A percentile compares a stretch with the other conserved stretches of the same genome.
Conservation (phyloP, 257 asterid genomes). For the Solanum lycopersicoides region DNA sequence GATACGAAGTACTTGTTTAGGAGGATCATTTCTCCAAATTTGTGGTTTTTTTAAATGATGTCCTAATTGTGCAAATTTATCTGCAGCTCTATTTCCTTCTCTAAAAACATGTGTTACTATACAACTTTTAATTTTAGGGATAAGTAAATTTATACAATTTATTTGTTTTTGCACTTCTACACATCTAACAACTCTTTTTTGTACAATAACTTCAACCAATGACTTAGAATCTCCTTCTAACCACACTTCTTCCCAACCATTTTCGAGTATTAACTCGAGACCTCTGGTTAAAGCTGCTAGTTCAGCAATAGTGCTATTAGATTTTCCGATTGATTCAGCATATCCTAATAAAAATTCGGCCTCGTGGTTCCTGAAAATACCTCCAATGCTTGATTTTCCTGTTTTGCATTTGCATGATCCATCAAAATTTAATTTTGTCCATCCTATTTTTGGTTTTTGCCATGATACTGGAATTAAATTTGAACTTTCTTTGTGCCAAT, state of each 20-base stretch:
- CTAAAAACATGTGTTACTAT: constrained; percentile 44
- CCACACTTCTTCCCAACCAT: constrained; percentile 58
- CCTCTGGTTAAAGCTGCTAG: constrained; percentile 56
- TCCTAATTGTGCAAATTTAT: constrained; percentile 67
- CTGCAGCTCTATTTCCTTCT: constrained; percentile 72
- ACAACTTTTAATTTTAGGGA: constrained; percentile 36
- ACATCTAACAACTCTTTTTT: constrained; percentile 27
- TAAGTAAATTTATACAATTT: constrained; percentile 24
- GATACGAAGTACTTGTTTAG: constrained; percentile 28
- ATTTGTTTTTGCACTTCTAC: constrained; percentile 31
- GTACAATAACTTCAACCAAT: constrained; percentile 34
- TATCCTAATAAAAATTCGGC: constrained; percentile 62
- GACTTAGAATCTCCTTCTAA: constrained; percentile 74
- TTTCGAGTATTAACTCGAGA: constrained; percentile 49
- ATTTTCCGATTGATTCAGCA: constrained; percentile 50
- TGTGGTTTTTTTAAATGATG: constrained; percentile 43
- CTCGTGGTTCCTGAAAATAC: constrained; percentile 52
- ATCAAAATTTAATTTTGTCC: constrained; percentile 72
- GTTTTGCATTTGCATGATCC: constrained; percentile 70
- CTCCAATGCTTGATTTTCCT: constrained; percentile 64
- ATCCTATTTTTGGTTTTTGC: constrained; percentile 51
- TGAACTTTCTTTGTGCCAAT: constrained; percentile 33
- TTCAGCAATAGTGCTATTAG: constrained; percentile 61
- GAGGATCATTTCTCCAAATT: constrained; percentile 47
- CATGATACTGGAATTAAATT: constrained; percentile 28